Base-by-base conservation (phyloP, 2,329 filamentous ascomycete genomes). In the Colletotrichum horii region DNA sequence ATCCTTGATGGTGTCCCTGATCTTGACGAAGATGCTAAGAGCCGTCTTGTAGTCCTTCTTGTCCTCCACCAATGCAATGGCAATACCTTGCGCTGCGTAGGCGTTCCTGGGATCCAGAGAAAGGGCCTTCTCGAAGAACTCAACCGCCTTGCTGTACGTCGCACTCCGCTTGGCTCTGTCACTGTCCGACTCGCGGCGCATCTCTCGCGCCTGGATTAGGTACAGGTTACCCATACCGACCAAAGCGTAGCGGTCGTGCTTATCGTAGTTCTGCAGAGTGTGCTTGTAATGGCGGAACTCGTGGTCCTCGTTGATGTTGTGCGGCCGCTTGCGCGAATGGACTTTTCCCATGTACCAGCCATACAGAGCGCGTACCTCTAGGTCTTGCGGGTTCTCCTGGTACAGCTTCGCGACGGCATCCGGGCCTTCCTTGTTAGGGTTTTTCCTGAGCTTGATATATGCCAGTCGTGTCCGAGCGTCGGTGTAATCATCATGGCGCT, bases 41-140 rank as follows among this genome's bases (percentile, higher is more conserved):
- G 96, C 96, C 28, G 91, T 91, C 78, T 93, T 93, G 84, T 93
- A 93, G 80, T 98, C 96, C 84, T 97, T 98, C 87, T 94, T 97
- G 83, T 98, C 96, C 83, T 99, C 97, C 1, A 97, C 93, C 32
- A 99, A 88, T 11, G 96, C 96, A 81, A 99, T 98, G 16, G 95
- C 97, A 78, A 99, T 93, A 76, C 97, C 97, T 83, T 99, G 97
- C 3, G 97, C 97, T 9, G 97, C 97, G 83, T 98, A 98, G 0
- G 97, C 96, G 79, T 98, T 99, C 86, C 94, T 96, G 1, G 96
- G 93, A 81, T 99, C 97, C n/a, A 99, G 88, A 77, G 97, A 95
- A 26, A 99, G 88, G 6, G 96, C 96, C 86, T 99, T 99, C 83
- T 98, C 97, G 80, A 98, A 99, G 85, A 99, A 99, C 83, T 99